These are phyloP conservation scores for Samsoniella hepiali DNA, from an alignment of 2,329 filamentous ascomycete species.

Conservation along the genomic window DNA sequence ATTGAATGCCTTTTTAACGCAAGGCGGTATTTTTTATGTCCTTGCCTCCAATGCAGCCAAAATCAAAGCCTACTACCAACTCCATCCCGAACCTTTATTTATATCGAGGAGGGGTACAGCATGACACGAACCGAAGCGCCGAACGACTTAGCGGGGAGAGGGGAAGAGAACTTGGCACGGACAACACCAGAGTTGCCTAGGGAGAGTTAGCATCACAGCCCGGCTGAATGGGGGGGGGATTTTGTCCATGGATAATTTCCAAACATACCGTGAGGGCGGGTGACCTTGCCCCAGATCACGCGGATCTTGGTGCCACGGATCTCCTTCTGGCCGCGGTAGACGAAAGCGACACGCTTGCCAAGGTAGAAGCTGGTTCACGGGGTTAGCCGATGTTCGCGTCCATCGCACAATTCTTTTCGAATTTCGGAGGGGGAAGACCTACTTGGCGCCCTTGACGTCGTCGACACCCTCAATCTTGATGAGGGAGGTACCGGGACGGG, in stretches of 20 bases:
- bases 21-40: constrained; percentile 50
- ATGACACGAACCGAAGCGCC: constrained; percentile 94
- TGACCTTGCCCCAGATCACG: constrained; percentile 99
- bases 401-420: background rate
- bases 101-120: constrained; percentile 98
- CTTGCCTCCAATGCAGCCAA: constrained; percentile 59
- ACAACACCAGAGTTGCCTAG: constrained; percentile 96
- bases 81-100: constrained; percentile 58
- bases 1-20: constrained; percentile 51
- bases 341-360: constrained; percentile 98
- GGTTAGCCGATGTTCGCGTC: constrained; percentile 24
- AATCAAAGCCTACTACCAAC: constrained; percentile 62
- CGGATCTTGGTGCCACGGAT: constrained; percentile 97
- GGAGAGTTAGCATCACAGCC: constrained; percentile 21
- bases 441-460: constrained; percentile 82
- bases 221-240: background rate
- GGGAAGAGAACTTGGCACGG: constrained; percentile 93
- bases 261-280: constrained; percentile 78
- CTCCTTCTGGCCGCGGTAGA: constrained; percentile 95
- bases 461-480: constrained; percentile 99
- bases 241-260: background rate
- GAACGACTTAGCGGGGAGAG: constrained; percentile 95
- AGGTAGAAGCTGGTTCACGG: constrained; percentile 72
- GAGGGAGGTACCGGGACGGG: constrained; percentile 85
- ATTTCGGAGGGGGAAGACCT: constrained; percentile 38